Evolutionary conservation across 1,139 yeast species (phyloP), one percentile per base, ranked within the genome.

Genomic region (Yamadazyma diddensiae): DNA sequence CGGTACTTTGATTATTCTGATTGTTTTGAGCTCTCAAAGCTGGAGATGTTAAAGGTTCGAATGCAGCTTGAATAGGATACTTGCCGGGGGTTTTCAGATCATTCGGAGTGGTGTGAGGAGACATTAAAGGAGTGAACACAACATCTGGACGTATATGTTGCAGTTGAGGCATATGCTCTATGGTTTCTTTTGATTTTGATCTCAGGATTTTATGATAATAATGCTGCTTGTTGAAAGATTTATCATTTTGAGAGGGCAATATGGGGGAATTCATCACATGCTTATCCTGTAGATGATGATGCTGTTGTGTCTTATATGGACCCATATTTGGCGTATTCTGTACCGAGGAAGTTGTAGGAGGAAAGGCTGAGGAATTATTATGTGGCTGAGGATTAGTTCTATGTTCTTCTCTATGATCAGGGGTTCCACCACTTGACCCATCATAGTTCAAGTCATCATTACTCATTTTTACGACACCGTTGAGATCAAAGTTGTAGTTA

Each of bases 51-150:
- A 81, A 44, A 28, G 77, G 65, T 60, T 73, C 66, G 48, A 69
- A 57, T 36, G 65, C 44, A 20, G 65, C 50, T 32, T 53, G 62
- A 8, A 56, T 50, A 6, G 39, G 9, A 24, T 38, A 31, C 21
- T 40, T 31, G 8, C 30, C 37, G 13, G 29, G 30, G n/a, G 53
- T 20, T 18, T 15, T 46, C 25, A 12, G 25, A 22, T 79, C 87
- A 45, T 74, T 50, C 0, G 90, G 88, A 2, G 85, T 77, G 15
- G 74, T 79, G 3, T 83, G 82, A 0, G 94, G 94, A 2, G 88
- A 80, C 9, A 82, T 75, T 33, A 84, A 62, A 0, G 94, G 94
- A 0, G 94, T 83, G 54, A 78, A 82, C 4, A 74, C 72, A 7
- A 70, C 70, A 35, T 68, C 74, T 0, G 75, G 73, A 21, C 70